Evolutionary conservation across 1,284 basidiomycete species (phyloP), one percentile per base, ranked within the genome.

Genomic region (Cystobasidium pallidum): DNA sequence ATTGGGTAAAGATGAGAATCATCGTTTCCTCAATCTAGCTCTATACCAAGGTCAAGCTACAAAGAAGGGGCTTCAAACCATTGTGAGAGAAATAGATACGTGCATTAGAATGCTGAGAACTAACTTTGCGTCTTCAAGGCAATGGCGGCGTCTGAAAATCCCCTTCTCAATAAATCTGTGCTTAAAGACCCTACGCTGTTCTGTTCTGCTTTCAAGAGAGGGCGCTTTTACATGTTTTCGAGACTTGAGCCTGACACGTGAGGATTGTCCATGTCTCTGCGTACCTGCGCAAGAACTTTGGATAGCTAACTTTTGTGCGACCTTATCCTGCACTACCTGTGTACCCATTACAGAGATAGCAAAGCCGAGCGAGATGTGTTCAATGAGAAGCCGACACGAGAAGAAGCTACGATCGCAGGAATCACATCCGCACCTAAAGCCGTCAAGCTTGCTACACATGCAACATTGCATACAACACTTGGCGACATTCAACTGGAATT

Each of bases 201-300:
- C 79, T 91, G 90, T 75, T 94, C 94, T 0, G 95, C 92, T 1
- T 94, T 90, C 83, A 96, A 95, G 81, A 89, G 91, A 55, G 88
- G 88, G 59, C 85, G 96, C n/a, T 98, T 99, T 84, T 99, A 97
- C 82, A 86, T 99, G 82, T 99, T 99, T 80, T 95, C 93, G 1
- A 87, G 91, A 39, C 86, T 86, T n/a, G 90, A 91, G 79, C 92
- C 92, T 36, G 94, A 95, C 89, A 93, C 83, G 65, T 76, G 54
- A 36, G 89, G n/a, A n/a, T n/a, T n/a, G n/a, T n/a, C n/a, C n/a
- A n/a, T 83, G 28, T 39, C 13, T 34, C 24, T 49, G 26, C 11
- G 26, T 61, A 34, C 62, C 41, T 24, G n/a, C 62, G 7, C 28
- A 11, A n/a, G n/a, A n/a, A n/a, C n/a, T n/a, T n/a, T n/a, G n/a